A percentile compares a stretch with the other conserved stretches of the same genome.
phyloP scores from a whole-genome alignment of 306 rosid species.

The Castanea sativa region DNA sequence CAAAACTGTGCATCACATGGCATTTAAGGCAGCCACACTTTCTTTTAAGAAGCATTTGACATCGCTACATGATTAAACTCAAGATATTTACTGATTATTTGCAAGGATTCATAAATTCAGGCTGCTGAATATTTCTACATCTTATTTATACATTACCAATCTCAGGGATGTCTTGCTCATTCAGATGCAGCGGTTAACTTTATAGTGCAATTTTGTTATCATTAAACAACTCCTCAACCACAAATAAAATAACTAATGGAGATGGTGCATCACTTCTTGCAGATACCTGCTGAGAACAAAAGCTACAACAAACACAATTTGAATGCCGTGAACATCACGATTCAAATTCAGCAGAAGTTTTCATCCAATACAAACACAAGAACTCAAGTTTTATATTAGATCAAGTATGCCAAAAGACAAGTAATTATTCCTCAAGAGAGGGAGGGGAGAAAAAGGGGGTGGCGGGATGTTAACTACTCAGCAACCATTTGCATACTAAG shows the following conservation, averaged over 20 bases:
- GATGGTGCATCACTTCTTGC: neutral
- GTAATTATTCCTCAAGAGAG: conserved; percentile 28
- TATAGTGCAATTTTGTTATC: neutral
- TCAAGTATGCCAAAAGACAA: neutral
- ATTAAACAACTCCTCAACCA: neutral
- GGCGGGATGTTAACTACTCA: neutral
- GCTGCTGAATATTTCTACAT: too few relatives aligned
- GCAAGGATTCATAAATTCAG: too few relatives aligned
- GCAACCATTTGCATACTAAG: conserved; percentile 14
- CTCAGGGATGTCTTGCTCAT: too few relatives aligned
- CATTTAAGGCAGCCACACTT: too few relatives aligned
- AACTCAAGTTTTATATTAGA: neutral
- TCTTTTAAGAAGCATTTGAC: too few relatives aligned
- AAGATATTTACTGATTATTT: too few relatives aligned
- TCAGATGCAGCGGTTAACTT: neutral
- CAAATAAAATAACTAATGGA: neutral
- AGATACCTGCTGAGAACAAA: neutral
- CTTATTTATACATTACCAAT: too few relatives aligned
- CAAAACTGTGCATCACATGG: neutral
- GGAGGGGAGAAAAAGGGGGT: conserved; percentile 17
- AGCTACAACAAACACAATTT: neutral
- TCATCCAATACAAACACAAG: neutral
- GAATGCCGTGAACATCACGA: neutral
- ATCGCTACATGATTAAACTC: too few relatives aligned
- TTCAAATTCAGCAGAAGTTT: neutral